Conservation (phyloP, 2,329 filamentous ascomycete species). For the Mycosphaerelloides madeirae region DNA sequence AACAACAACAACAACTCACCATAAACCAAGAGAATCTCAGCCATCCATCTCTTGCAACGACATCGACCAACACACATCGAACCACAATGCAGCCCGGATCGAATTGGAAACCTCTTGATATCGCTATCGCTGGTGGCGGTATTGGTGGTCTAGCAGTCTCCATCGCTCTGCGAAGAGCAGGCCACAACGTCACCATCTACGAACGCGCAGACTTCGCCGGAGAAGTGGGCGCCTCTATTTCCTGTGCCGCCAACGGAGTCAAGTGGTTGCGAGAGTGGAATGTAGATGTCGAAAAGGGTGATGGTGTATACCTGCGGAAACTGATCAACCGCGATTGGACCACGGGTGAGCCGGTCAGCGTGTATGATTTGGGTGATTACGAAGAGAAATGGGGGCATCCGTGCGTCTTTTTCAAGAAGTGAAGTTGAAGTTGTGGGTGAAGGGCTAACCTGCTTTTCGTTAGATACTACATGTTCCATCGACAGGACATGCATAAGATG, state of each 20-base stretch:
- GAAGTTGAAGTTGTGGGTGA: neutral
- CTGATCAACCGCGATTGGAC: conserved; percentile 68
- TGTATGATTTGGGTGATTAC: conserved; percentile 61
- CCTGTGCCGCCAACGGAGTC: conserved; percentile 65
- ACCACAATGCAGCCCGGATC: conserved; percentile 15
- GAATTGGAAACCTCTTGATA: conserved; percentile 27
- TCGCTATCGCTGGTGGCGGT: conserved; percentile 47
- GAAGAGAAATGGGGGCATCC: conserved; percentile 58
- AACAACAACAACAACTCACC: neutral
- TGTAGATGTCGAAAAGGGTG: conserved; percentile 59
- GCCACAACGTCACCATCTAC: conserved; percentile 58
- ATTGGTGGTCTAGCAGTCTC: conserved; percentile 51
- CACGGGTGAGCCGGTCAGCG: conserved; percentile 61
- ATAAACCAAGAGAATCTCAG: neutral
- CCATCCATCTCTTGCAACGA: neutral
- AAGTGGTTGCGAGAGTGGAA: conserved; percentile 66
- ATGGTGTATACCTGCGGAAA: conserved; percentile 61
- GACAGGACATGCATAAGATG: conserved; percentile 65
- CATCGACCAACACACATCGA: neutral
- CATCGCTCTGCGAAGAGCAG: conserved; percentile 50
- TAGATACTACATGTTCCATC: conserved; percentile 63
- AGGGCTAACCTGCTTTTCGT: neutral
- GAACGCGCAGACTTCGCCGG: conserved; percentile 60
- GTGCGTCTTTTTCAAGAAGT: conserved; percentile 28
- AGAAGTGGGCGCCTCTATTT: conserved; percentile 64